Conservation (phyloP, 352 stramenopile species). For the Phytophthora sansomeana region DNA sequence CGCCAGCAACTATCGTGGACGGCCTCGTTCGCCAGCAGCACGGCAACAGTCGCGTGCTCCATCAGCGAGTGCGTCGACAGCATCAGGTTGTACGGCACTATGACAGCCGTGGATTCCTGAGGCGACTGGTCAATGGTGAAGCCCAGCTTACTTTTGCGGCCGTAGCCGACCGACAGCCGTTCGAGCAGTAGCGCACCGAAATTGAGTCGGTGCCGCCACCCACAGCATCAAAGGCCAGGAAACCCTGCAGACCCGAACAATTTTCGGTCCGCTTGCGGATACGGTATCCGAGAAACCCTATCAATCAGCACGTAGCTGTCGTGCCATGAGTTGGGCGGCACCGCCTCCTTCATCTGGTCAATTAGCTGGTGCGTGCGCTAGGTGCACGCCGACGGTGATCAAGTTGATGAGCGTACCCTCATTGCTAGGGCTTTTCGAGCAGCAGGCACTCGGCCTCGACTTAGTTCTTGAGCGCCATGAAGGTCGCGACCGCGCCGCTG, state of each 20-base stretch:
- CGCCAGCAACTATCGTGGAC: neutral
- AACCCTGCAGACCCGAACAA: slow-evolving; percentile 97
- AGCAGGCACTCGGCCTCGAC: slow-evolving; percentile 90
- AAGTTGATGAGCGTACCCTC: slow-evolving; percentile 96
- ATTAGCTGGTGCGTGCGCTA: slow-evolving; percentile 86
- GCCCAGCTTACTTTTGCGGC: slow-evolving; percentile 10
- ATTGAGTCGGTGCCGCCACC: slow-evolving; percentile 12
- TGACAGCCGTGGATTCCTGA: neutral
- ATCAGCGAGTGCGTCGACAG: slow-evolving; percentile 8
- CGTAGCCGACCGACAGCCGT: neutral
- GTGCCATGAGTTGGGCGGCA: slow-evolving; percentile 70
- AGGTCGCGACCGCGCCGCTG: slow-evolving; percentile 92
- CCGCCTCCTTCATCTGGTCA: slow-evolving; percentile 81
- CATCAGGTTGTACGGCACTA: slow-evolving; percentile 10
- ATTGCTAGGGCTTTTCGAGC: slow-evolving; percentile 86
- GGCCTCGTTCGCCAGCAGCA: neutral
- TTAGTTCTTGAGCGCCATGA: slow-evolving; percentile 94
- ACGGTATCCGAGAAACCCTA: no score
- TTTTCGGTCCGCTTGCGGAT: no score
- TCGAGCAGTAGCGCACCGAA: slow-evolving; percentile 4
- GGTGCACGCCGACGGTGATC: slow-evolving; percentile 90
- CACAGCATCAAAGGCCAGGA: slow-evolving; percentile 58
- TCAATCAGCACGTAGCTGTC: slow-evolving; percentile 78
- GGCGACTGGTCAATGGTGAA: slow-evolving; percentile 6
- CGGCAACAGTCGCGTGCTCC: slow-evolving; percentile 1